Base-by-base conservation (phyloP, 768 basidiomycete species). In the Omphalotus guepiniiformis region DNA sequence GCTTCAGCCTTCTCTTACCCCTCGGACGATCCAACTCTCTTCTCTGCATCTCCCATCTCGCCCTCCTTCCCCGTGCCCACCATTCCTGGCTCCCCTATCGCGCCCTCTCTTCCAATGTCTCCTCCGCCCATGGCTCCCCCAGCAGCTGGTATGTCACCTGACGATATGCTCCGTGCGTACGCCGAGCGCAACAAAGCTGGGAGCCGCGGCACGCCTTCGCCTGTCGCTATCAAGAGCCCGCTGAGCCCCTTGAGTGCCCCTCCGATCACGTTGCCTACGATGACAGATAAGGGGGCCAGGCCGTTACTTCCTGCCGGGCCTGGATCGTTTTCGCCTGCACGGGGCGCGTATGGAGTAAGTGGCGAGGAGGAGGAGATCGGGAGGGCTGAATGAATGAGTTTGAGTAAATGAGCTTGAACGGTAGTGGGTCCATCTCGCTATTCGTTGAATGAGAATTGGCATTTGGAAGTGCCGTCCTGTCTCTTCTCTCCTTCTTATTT, bases 81-180 rank as follows among this genome's bases (percentile, higher is more conserved):
- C 4, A 25, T 47, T 4, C 6, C 46, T 6, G 23, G 9, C 15
- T 39, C 66, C 13, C 29, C 58, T 7, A 55, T 61, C 36, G 50
- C 62, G 29, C 46, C 57, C 11, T 21, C 58, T 36, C 52, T 49
- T 13, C 43, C 26, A 19, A 23, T 29, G 15, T 30, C 40, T 19
- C 15, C 42, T 6, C 13, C 36, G 5, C 2, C 34, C 27, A 47
- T 42, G 42, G 35, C 29, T 23, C 55, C 13, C 45, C 52, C 30
- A 51, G 54, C 12, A 48, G 51, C 48, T 16, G 58, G 50, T 2
- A 50, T 57, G 54, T 63, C 59, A 55, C 70, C 65, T 35, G 88
- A 90, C 58, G 87, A 79, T 21, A 85, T 89, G 82, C 70, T 89
- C 37, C 79, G 83, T 29, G 83, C 83, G 1, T 88, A 87, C 50